These are phyloP conservation scores for Quercus robur DNA, from an alignment of 306 rosid genomes.

Conservation along the genomic window DNA sequence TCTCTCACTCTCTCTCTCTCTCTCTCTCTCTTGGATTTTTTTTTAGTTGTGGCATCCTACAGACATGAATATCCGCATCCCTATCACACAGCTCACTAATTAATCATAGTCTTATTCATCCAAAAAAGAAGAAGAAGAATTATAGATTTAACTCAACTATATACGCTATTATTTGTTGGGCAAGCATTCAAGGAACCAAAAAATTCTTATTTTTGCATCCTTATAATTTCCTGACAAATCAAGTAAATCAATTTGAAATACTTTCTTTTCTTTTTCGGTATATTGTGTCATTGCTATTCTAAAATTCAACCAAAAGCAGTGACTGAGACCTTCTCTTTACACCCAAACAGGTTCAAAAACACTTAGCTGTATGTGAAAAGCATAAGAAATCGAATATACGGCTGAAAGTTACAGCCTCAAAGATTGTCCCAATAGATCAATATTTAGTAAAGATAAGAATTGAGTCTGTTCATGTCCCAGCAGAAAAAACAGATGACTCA, in stretches of 20 bases:
- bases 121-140: neutral
- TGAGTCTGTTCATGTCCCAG: neutral
- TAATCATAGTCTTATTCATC: neutral
- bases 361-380: neutral
- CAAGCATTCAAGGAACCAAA: neutral
- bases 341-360: neutral
- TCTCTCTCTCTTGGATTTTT: neutral
- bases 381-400: neutral
- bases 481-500: slow-evolving; percentile 29
- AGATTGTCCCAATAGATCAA: neutral
- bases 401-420: neutral
- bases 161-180: neutral
- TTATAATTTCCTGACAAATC: neutral
- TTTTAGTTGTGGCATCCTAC: neutral
- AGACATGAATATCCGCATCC: neutral
- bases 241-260: neutral
- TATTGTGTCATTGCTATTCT: neutral
- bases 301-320: neutral
- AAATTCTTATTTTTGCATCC: neutral
- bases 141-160: neutral
- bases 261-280: neutral
- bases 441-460: neutral
- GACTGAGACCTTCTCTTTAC: neutral
- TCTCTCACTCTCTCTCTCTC: no score
- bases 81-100: neutral